These are phyloP conservation scores for Ulota crispa DNA, from an alignment of 225 moss, liverwort and hornwort species.

Conservation along the genomic window DNA sequence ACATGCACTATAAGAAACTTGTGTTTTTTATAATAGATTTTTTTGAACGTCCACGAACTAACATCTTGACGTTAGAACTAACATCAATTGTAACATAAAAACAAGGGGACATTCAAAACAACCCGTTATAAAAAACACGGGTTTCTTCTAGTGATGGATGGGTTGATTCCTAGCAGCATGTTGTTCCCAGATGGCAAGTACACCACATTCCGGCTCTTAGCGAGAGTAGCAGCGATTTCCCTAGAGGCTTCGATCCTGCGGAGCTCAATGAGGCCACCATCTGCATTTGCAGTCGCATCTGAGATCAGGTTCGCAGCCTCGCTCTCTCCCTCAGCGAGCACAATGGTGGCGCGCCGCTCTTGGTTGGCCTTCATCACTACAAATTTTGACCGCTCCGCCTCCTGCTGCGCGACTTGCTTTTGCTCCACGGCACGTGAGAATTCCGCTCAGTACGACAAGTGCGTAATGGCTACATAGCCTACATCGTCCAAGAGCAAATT, in stretches of 20 bases:
- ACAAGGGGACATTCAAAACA: too few relatives aligned
- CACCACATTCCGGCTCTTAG: constrained; percentile 56
- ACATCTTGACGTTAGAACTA: too few relatives aligned
- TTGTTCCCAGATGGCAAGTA: constrained; percentile 58
- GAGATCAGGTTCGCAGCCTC: constrained; percentile 60
- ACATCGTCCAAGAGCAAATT: constrained; percentile 92
- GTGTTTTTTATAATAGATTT: too few relatives aligned
- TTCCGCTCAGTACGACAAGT: constrained; percentile 85
- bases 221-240: constrained; percentile 54
- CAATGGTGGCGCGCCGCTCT: constrained; percentile 93
- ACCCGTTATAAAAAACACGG: too few relatives aligned
- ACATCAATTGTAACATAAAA: too few relatives aligned
- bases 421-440: constrained; percentile 96
- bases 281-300: constrained; percentile 52
- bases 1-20: too few relatives aligned
- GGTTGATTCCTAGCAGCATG: constrained; percentile 54
- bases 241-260: constrained; percentile 55
- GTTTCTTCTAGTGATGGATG: too few relatives aligned
- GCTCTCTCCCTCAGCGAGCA: constrained; percentile 64
- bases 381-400: constrained; percentile 96
- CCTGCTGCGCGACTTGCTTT: constrained; percentile 98
- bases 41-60: too few relatives aligned
- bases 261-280: constrained; percentile 56
- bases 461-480: constrained; percentile 95
- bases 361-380: constrained; percentile 94